These are phyloP conservation scores for Leccinum broughii DNA, from an alignment of 768 basidiomycete species.

Conservation along the genomic window DNA sequence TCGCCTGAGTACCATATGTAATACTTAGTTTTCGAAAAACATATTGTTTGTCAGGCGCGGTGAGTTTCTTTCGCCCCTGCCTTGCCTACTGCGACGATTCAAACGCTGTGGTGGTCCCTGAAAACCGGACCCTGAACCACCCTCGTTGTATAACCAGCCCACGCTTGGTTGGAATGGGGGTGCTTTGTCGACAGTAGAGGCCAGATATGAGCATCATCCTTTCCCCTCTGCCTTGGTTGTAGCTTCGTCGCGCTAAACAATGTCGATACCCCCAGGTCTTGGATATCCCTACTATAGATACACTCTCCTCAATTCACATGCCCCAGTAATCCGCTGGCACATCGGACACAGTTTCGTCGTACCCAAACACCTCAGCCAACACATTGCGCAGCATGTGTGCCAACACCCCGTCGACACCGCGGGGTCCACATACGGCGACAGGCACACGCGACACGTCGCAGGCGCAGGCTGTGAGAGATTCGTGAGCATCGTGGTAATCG, in stretches of 20 bases:
- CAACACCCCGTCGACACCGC: conserved; percentile 84
- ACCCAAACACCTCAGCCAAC: conserved; percentile 83
- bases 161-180: conserved; percentile 47
- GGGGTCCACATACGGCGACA: conserved; percentile 76
- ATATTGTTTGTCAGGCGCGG: conserved; percentile 13
- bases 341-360: conserved; percentile 84
- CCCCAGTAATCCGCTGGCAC: conserved; percentile 82
- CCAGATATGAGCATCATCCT: conserved; percentile 75
- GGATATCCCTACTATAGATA: conserved; percentile 49
- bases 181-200: conserved; percentile 70
- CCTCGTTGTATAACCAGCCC: conserved; percentile 47
- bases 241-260: conserved; percentile 7
- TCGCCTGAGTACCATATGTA: conserved; percentile 59
- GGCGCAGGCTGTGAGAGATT: conserved; percentile 18
- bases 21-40: conserved; percentile 29
- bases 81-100: conserved; percentile 44
- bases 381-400: conserved; percentile 82
- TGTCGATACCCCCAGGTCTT: not conserved
- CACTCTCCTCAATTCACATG: conserved; percentile 71
- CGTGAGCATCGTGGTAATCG: conserved; percentile 31
- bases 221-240: not conserved
- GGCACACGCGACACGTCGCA: conserved; percentile 69
- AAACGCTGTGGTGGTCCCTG: conserved; percentile 65
- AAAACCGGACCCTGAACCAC: conserved; percentile 26
- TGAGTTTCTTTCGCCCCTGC: conserved; percentile 26